A percentile compares a stretch with the other conserved stretches of the same genome.
Evolutionary conservation across 1,284 basidiomycete genomes (phyloP).

Genomic region (Ceratobasidium sp.): DNA sequence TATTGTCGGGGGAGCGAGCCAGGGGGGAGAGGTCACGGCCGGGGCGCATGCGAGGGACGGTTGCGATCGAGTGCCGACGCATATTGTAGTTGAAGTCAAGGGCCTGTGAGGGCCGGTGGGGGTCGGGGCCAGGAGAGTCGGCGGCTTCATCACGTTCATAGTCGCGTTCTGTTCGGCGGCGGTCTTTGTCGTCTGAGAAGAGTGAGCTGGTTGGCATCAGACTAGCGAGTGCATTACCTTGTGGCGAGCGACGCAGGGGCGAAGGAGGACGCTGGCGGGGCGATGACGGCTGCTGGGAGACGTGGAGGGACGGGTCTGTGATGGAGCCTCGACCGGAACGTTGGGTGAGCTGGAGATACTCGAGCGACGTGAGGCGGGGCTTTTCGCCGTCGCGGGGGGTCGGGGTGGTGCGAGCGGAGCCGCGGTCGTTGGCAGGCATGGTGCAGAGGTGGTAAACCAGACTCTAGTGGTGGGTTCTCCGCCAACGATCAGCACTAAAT

Average conservation of each 20-base stretch:
- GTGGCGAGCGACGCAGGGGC: conserved; percentile 62
- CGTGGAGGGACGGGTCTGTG: conserved; percentile 82
- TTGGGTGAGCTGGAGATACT: conserved; percentile 77
- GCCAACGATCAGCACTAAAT: conserved; percentile 45
- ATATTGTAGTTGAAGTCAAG: conserved; percentile 70
- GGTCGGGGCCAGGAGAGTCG: conserved; percentile 39
- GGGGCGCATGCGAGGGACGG: conserved; percentile 48
- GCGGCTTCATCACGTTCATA: conserved; percentile 42
- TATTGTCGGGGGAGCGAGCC: conserved; percentile 39
- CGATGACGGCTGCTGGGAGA: conserved; percentile 63
- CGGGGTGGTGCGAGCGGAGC: conserved; percentile 31
- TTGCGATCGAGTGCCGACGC: conserved; percentile 74
- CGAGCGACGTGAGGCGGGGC: conserved; percentile 75
- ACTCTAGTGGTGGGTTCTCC: not conserved
- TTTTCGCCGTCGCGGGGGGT: conserved; percentile 55
- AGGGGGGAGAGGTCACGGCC: conserved; percentile 47
- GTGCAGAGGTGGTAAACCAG: not conserved
- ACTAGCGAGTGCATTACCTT: not conserved
- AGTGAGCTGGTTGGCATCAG: not conserved
- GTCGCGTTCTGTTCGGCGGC: conserved; percentile 34
- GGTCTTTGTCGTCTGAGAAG: conserved; percentile 50
- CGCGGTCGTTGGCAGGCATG: conserved; percentile 37
- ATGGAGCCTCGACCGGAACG: conserved; percentile 74
- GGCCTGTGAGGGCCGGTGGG: conserved; percentile 26
- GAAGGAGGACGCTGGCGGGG: conserved; percentile 65